Conservation (phyloP, 345 rosid genomes). For the Turnera subulata region DNA sequence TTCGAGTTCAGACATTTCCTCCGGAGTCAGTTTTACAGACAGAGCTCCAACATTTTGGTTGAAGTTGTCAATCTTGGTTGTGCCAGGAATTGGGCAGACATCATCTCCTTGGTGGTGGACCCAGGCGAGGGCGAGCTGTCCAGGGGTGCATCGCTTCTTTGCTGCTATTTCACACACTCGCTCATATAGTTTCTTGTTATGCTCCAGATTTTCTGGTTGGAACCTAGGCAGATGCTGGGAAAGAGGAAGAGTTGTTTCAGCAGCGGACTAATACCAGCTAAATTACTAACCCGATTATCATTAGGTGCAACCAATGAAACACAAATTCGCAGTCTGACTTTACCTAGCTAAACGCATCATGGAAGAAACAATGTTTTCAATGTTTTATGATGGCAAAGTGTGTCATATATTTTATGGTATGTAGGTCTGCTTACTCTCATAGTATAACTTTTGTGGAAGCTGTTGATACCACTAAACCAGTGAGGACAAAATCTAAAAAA, state of each 20-base stretch:
- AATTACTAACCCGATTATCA: background rate
- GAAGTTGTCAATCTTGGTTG: conserved; percentile 10
- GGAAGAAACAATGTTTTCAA: too few relatives aligned
- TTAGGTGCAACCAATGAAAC: background rate
- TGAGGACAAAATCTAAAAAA: too few relatives aligned
- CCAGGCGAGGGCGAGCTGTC: conserved; percentile 21
- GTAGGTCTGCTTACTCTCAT: too few relatives aligned
- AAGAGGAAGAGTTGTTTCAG: too few relatives aligned
- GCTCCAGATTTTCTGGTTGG: conserved; percentile 10
- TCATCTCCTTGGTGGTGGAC: too few relatives aligned
- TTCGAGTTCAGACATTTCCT: conserved; percentile 25
- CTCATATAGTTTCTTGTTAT: conserved; percentile 12
- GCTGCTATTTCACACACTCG: conserved; percentile 12
- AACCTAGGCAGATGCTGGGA: conserved; percentile 2
- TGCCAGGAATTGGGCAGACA: conserved; percentile 19
- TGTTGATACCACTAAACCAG: too few relatives aligned
- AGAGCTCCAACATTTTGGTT: conserved; percentile 25
- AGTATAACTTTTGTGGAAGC: too few relatives aligned
- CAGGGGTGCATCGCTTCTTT: conserved; percentile 18
- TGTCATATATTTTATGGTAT: too few relatives aligned
- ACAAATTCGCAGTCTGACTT: background rate
- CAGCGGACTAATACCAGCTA: background rate
- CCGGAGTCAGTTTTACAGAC: conserved; percentile 13
- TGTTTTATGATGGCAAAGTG: background rate
- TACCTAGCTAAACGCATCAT: too few relatives aligned